These are phyloP conservation scores for Fusarium subglutinans DNA, from an alignment of 2,329 filamentous ascomycete genomes.

Conservation along the genomic window DNA sequence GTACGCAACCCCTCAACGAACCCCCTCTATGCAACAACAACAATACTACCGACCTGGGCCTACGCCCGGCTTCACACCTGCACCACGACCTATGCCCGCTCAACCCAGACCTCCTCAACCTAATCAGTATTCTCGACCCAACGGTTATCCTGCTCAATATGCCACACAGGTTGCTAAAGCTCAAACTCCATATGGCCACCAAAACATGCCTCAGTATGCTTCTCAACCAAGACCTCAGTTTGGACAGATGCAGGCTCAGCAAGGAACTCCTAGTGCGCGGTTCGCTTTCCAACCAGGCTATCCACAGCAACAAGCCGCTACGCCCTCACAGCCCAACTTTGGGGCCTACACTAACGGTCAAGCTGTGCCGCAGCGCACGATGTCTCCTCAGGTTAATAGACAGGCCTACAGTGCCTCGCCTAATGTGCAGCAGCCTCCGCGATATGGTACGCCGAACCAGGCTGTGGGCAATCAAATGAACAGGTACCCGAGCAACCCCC, in stretches of 20 bases:
- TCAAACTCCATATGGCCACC: slow-evolving; percentile 62
- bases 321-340: slow-evolving; percentile 51
- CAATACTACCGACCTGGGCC: slow-evolving; percentile 55
- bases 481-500: slow-evolving; percentile 47
- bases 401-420: slow-evolving; percentile 53
- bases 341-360: slow-evolving; percentile 56
- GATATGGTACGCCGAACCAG: slow-evolving; percentile 46
- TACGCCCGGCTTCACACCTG: slow-evolving; percentile 55
- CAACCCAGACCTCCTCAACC: slow-evolving; percentile 53
- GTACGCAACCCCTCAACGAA: slow-evolving; percentile 59
- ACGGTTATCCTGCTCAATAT: slow-evolving; percentile 58
- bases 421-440: slow-evolving; percentile 48
- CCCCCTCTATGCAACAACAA: slow-evolving; percentile 55
- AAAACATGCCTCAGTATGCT: slow-evolving; percentile 59
- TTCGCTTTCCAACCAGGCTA: slow-evolving; percentile 53
- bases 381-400: slow-evolving; percentile 56
- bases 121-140: slow-evolving; percentile 61
- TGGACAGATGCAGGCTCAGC: slow-evolving; percentile 52
- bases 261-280: slow-evolving; percentile 55
- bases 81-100: slow-evolving; percentile 49
- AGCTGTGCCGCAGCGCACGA: slow-evolving; percentile 52
- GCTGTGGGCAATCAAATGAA: slow-evolving; percentile 44
- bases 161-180: slow-evolving; percentile 62
- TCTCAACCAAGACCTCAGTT: slow-evolving; percentile 58
- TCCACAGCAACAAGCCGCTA: slow-evolving; percentile 50